phyloP scores from a whole-genome alignment of 2,329 filamentous ascomycete genomes.

The Aspergillus ochraceoroseus region DNA sequence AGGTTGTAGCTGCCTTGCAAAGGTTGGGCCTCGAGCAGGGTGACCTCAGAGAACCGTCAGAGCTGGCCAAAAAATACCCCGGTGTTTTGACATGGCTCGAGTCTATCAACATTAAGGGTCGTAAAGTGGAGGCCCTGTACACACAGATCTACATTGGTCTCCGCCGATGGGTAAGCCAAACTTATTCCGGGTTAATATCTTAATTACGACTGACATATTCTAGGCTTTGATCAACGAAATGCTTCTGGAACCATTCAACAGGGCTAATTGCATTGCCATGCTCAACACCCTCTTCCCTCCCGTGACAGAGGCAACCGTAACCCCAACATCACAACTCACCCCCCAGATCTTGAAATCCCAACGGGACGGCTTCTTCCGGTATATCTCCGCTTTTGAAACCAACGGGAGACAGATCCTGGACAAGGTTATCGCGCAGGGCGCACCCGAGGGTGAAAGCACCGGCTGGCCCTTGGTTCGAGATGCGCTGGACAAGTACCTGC shows the following conservation, averaged over 20 bases:
- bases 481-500: constrained; percentile 55
- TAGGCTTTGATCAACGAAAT: constrained; percentile 63
- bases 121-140: constrained; percentile 53
- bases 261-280: constrained; percentile 62
- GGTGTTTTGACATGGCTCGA: constrained; percentile 54
- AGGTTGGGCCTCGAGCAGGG: constrained; percentile 51
- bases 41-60: constrained; percentile 47
- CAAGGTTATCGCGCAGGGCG: constrained; percentile 52
- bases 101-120: constrained; percentile 49
- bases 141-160: constrained; percentile 58
- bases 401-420: constrained; percentile 52
- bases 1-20: constrained; percentile 52
- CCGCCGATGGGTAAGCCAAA: constrained; percentile 56
- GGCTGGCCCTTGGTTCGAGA: constrained; percentile 51
- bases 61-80: constrained; percentile 50
- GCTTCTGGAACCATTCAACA: constrained; percentile 58
- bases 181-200: no score
- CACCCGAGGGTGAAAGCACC: constrained; percentile 48
- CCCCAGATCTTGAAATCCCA: constrained; percentile 51
- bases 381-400: constrained; percentile 56
- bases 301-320: constrained; percentile 40
- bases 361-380: constrained; percentile 59
- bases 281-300: constrained; percentile 64
- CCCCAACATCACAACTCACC: constrained; percentile 52
- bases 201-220: constrained; percentile 20